phyloP scores from a whole-genome alignment of 306 rosid genomes.

The Fragaria vesca region DNA sequence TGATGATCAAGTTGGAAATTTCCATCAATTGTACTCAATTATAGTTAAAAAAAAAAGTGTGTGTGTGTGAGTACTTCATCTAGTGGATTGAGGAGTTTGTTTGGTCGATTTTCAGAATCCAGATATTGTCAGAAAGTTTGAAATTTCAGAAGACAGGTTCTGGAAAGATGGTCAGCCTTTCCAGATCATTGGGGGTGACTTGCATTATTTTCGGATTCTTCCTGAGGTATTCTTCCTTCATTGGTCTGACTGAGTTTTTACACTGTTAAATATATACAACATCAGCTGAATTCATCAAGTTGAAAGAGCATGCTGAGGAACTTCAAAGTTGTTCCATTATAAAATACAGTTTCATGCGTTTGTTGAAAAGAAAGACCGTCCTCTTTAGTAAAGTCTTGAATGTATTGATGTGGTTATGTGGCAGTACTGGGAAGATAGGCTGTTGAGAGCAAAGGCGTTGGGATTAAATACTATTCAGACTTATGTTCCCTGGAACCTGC shows the following conservation, averaged over 20 bases:
- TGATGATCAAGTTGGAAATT: conserved; percentile 3
- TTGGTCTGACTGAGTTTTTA: background rate
- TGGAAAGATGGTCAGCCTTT: conserved; percentile 84
- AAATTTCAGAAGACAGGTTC: conserved; percentile 63
- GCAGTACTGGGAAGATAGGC: conserved; percentile 95
- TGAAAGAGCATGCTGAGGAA: background rate
- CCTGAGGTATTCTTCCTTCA: conserved; percentile 61
- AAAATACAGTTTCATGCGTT: background rate
- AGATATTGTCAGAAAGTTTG: conserved; percentile 55
- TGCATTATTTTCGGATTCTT: conserved; percentile 90
- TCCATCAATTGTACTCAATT: background rate
- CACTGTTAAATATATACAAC: background rate
- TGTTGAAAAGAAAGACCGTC: background rate
- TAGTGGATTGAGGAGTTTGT: background rate
- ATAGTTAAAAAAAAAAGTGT: background rate
- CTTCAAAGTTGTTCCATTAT: background rate
- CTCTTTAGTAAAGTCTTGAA: conserved; percentile 25
- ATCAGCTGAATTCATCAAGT: background rate
- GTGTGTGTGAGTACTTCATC: background rate
- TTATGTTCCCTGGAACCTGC: conserved; percentile 94
- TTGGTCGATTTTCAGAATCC: conserved; percentile 23
- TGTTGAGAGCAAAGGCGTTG: conserved; percentile 86
- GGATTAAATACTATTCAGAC: conserved; percentile 91
- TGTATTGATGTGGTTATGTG: conserved; percentile 19
- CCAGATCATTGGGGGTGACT: conserved; percentile 89